Percentiles rank a stretch among this genome's conserved stretches.
Conservation (phyloP, 2,329 filamentous ascomycete species). For the Colletotrichum liaoningense region DNA sequence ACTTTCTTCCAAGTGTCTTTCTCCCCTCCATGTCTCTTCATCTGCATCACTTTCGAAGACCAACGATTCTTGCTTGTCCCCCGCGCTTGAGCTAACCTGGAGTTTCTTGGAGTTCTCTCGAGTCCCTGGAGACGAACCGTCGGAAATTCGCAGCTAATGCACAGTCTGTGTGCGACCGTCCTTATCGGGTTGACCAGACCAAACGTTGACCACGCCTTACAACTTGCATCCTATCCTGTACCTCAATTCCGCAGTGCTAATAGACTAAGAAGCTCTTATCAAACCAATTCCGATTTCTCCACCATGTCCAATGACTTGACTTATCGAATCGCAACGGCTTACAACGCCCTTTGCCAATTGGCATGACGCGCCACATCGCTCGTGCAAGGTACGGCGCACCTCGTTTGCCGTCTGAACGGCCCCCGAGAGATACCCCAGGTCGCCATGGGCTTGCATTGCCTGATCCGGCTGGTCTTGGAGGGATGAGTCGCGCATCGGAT, state of each 20-base stretch:
- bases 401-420: background rate
- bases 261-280: slow-evolving; percentile 32
- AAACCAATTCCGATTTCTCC: background rate
- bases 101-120: background rate
- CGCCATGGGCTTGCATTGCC: background rate
- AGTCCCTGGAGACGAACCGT: background rate
- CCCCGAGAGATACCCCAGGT: background rate
- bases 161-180: slow-evolving; percentile 14
- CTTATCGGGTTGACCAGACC: slow-evolving; percentile 11
- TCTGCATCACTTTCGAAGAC: background rate
- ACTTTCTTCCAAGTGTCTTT: background rate
- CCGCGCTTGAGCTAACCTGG: background rate
- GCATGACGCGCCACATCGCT: slow-evolving; percentile 11
- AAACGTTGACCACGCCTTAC: background rate
- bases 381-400: background rate
- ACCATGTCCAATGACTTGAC: slow-evolving; percentile 10
- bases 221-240: background rate
- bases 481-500: slow-evolving; percentile 8
- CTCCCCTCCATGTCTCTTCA: too few relatives aligned
- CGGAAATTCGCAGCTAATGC: slow-evolving; percentile 14
- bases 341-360: slow-evolving; percentile 20
- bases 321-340: background rate
- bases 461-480: slow-evolving; percentile 12
- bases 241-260: too few relatives aligned
- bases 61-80: background rate